Base-by-base conservation (phyloP, 176 grass and related monocot genomes). In the Oryza glumipatula region DNA sequence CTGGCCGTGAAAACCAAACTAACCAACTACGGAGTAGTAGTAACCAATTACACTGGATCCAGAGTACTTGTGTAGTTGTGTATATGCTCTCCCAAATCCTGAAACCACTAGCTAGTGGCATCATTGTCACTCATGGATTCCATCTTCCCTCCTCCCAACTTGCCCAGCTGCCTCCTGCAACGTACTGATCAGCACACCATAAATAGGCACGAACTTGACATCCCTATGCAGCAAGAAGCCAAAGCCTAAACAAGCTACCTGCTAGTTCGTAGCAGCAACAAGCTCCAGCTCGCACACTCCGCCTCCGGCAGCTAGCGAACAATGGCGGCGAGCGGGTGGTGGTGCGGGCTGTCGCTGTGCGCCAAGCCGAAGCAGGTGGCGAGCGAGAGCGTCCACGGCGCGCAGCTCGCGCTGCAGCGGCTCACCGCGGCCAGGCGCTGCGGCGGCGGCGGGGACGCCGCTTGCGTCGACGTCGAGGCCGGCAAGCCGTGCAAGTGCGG, bases 381-480 rank as follows among this genome's bases (percentile, higher is more conserved):
- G 22, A 95, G 83, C 73, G 86, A 93, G 83, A 84, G 80, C 14
- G 73, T 95, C 33, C 90, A 93, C 44, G 88, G 90, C n/a, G 86
- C 88, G 7, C 75, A 75, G 67, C 84, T 95, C 39, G 90, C 84
- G 8, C 46, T 36, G 14, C 69, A 80, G 6, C 17, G 54, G 22
- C 74, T 85, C 6, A 21, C 54, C 17, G 54, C 54, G 54, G 19
- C 68, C 15, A 48, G 33, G 38, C 65, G 79, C 39, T 81, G 89
- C 54, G 64, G 35, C 11, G 71, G 69, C 73, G 89, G 81, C 28
- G 33, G 33, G 3, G 33, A 35, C 33, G 33, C 33, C 33, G 91
- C 4, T 19, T 56, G 51, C 51, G 51, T 56, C 51, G 51, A 79
- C 52, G 83, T 87, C 64, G 94, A 91, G 77, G 86, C 84, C 7